phyloP scores from a whole-genome alignment of 176 grass and related monocot genomes.

The Zizania latifolia region DNA sequence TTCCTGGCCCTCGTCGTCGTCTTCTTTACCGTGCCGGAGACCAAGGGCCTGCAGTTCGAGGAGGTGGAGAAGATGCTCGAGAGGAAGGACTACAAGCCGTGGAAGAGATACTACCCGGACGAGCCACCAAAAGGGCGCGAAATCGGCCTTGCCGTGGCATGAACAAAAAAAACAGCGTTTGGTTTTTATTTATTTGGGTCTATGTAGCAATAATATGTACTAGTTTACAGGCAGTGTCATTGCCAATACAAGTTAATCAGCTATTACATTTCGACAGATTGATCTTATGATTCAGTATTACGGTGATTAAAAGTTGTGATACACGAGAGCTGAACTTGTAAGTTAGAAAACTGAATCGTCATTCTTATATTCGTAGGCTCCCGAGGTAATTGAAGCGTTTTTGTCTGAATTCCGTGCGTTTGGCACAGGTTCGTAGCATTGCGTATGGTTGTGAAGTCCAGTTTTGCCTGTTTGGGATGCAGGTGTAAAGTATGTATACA shows the following conservation, averaged over 20 bases:
- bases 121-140: constrained; percentile 18
- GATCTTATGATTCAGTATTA: background rate
- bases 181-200: background rate
- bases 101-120: constrained; percentile 47
- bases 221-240: background rate
- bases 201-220: constrained; percentile 16
- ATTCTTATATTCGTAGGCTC: too few relatives aligned
- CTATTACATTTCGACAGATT: background rate
- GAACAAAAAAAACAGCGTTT: background rate
- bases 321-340: background rate
- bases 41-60: constrained; percentile 85
- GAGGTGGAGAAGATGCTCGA: constrained; percentile 92
- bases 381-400: background rate
- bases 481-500: too few relatives aligned
- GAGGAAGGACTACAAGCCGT: constrained; percentile 66
- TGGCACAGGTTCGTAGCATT: too few relatives aligned
- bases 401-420: background rate
- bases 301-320: background rate
- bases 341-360: background rate
- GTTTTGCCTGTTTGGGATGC: too few relatives aligned
- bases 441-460: too few relatives aligned
- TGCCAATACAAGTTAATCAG: background rate
- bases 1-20: constrained; percentile 52
- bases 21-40: constrained; percentile 87
- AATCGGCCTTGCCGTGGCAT: background rate